Conservation (phyloP, 345 rosid species). For the Lepidium africanum region DNA sequence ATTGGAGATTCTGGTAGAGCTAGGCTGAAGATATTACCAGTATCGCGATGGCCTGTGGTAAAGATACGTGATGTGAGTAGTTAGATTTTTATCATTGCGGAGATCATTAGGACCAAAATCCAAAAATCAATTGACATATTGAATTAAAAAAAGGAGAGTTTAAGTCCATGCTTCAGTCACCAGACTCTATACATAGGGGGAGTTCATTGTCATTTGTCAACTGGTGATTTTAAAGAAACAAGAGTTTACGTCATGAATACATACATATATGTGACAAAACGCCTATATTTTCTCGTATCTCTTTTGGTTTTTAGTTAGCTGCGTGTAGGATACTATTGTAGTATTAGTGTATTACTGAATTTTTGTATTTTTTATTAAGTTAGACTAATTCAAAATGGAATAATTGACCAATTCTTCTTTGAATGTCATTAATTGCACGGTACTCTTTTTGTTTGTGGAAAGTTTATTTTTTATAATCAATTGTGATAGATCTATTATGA, state of each 20-base stretch:
- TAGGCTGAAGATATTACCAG: too few relatives aligned
- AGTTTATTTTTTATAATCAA: not conserved
- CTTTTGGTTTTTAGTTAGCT: not conserved
- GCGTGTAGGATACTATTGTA: not conserved
- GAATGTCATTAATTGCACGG: conserved; percentile 12
- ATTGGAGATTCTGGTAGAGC: too few relatives aligned
- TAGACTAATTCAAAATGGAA: conserved; percentile 12
- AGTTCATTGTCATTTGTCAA: too few relatives aligned
- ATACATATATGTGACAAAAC: conserved; percentile 8
- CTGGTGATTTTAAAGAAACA: not conserved
- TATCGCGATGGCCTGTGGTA: too few relatives aligned
- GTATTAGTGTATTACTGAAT: not conserved
- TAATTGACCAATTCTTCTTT: conserved; percentile 17
- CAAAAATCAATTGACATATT: too few relatives aligned
- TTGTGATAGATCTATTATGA: conserved; percentile 2
- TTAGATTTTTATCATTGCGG: too few relatives aligned
- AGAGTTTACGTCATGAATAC: not conserved
- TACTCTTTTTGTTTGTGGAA: conserved; percentile 18
- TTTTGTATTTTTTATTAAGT: not conserved
- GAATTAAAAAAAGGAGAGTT: too few relatives aligned
- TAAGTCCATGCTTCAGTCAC: too few relatives aligned
- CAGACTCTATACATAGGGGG: too few relatives aligned
- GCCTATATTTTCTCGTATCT: not conserved
- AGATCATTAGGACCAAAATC: too few relatives aligned
- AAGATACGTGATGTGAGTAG: too few relatives aligned